Evolutionary conservation across 2,329 filamentous ascomycete genomes (phyloP).

Genomic region (Aspergillus amoenus): DNA sequence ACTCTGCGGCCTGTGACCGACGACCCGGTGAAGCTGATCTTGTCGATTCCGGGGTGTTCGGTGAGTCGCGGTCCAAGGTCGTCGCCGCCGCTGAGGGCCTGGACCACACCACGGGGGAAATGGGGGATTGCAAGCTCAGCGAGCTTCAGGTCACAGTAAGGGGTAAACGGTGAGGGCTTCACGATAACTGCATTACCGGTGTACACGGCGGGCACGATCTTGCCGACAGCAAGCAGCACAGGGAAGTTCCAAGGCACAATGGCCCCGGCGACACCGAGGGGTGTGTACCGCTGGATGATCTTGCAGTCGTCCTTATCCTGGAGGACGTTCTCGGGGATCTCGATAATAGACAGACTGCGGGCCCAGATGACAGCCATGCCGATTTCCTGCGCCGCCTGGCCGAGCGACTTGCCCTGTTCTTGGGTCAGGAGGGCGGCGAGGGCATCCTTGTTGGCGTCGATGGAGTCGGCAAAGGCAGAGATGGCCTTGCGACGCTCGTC

Average conservation of each 20-base stretch:
- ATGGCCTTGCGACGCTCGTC: conserved; percentile 35
- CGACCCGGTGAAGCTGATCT: conserved; percentile 61
- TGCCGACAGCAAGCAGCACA: conserved; percentile 46
- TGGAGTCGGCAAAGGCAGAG: conserved; percentile 31
- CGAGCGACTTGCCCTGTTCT: conserved; percentile 44
- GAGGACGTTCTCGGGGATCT: conserved; percentile 42
- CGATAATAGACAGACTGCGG: conserved; percentile 16
- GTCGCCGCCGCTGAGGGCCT: conserved; percentile 56
- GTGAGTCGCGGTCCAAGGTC: conserved; percentile 56
- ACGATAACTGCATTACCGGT: conserved; percentile 58
- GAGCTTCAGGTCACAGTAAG: conserved; percentile 58
- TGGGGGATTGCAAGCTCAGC: conserved; percentile 50
- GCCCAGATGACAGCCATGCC: conserved; percentile 25
- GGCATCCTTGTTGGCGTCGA: conserved; percentile 36
- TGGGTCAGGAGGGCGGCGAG: conserved; percentile 41
- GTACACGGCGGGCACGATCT: conserved; percentile 51
- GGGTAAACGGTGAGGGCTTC: conserved; percentile 50
- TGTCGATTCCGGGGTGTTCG: conserved; percentile 54
- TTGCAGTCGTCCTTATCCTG: conserved; percentile 46
- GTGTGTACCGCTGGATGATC: conserved; percentile 36
- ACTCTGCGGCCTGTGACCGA: conserved; percentile 52
- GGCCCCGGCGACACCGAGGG: conserved; percentile 47
- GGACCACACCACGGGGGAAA: conserved; percentile 58
- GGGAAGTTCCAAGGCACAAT: conserved; percentile 63
- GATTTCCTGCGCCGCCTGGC: conserved; percentile 28